Percentiles rank a stretch among this genome's conserved stretches.
Conservation (phyloP, 1,284 basidiomycete species). For the Exobasidium cylindrosporum region DNA sequence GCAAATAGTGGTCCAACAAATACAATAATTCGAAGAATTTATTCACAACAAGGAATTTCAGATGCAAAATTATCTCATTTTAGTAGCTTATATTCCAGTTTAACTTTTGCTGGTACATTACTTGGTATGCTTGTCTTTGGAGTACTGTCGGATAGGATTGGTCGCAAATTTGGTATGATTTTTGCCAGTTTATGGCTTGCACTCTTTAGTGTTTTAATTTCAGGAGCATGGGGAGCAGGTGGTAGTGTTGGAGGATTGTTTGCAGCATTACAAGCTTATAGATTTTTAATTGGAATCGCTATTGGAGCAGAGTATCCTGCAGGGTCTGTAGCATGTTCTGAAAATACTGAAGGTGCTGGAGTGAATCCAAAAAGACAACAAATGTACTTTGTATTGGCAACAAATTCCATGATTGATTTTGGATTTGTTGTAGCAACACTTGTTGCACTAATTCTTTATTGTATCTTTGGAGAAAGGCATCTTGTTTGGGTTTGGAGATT, state of each 20-base stretch:
- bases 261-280: conserved; percentile 74
- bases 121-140: conserved; percentile 63
- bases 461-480: conserved; percentile 63
- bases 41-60: background rate
- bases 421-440: conserved; percentile 82
- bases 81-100: conserved; percentile 36
- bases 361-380: conserved; percentile 77
- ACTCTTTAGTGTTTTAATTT: conserved; percentile 62
- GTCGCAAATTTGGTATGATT: conserved; percentile 80
- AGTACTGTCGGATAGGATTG: conserved; percentile 70
- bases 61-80: conserved; percentile 26
- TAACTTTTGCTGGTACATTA: conserved; percentile 62
- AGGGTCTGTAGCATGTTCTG: conserved; percentile 84
- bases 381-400: conserved; percentile 78
- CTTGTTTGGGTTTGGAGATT: conserved; percentile 63
- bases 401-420: conserved; percentile 77
- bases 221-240: conserved; percentile 76
- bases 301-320: conserved; percentile 86
- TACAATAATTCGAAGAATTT: conserved; percentile 33
- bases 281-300: conserved; percentile 53
- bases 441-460: conserved; percentile 65
- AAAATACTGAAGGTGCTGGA: conserved; percentile 73
- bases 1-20: conserved; percentile 28
- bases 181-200: conserved; percentile 46
- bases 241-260: conserved; percentile 70